These are phyloP conservation scores for Endotrypanum monterogeii DNA, from an alignment of 208 protist genomes.

Conservation along the genomic window DNA sequence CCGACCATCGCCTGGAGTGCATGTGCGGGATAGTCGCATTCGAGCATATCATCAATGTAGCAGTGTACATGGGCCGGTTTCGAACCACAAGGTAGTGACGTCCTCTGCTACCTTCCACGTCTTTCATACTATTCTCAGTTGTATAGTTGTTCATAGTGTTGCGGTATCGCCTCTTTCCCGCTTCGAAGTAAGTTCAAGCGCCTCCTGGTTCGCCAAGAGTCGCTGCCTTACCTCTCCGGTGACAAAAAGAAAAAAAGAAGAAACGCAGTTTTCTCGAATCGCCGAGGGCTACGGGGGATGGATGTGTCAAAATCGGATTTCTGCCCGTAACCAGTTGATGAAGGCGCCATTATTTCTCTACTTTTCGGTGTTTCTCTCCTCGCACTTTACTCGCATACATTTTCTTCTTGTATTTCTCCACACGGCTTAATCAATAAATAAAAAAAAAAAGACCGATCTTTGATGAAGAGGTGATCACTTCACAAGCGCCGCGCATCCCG, in stretches of 20 bases:
- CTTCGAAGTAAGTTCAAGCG: not conserved
- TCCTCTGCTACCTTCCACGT: not conserved
- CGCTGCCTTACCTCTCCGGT: not conserved
- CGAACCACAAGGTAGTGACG: too few relatives aligned
- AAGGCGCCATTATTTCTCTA: not conserved
- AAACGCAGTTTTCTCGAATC: too few relatives aligned
- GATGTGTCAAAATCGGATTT: too few relatives aligned
- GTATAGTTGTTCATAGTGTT: not conserved
- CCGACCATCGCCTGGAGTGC: not conserved
- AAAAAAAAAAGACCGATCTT: too few relatives aligned
- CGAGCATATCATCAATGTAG: not conserved
- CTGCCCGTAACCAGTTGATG: not conserved
- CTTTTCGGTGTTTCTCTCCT: not conserved
- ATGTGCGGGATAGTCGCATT: not conserved
- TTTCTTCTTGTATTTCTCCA: not conserved
- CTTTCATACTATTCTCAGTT: not conserved
- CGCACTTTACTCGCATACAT: not conserved
- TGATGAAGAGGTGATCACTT: too few relatives aligned
- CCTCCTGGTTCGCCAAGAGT: not conserved
- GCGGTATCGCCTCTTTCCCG: not conserved
- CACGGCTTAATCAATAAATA: not conserved
- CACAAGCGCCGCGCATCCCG: too few relatives aligned
- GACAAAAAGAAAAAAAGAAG: not conserved
- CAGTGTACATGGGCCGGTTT: too few relatives aligned
- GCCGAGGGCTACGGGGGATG: too few relatives aligned